Evolutionary conservation across 1,284 basidiomycete genomes (phyloP).

Genomic region (Ustilago hordei): DNA sequence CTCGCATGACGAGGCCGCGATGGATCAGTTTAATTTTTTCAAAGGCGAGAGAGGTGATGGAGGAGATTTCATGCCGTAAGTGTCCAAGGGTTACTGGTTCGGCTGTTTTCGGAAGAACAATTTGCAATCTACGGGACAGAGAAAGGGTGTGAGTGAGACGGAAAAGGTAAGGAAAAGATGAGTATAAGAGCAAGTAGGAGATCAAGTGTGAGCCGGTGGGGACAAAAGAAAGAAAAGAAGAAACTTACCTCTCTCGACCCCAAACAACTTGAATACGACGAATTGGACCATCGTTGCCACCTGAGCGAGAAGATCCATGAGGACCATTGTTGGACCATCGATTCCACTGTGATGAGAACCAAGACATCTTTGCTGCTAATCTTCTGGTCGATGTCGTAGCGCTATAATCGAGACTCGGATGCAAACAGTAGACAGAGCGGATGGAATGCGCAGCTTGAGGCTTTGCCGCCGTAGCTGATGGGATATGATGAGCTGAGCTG

Average conservation of each 20-base stretch:
- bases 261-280: conserved; percentile 61
- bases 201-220: too few species aligned
- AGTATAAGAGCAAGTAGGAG: neutral
- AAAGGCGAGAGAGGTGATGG: conserved; percentile 58
- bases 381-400: neutral
- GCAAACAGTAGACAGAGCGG: neutral
- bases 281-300: conserved; percentile 30
- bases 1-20: conserved; percentile 60
- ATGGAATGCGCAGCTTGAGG: neutral
- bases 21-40: conserved; percentile 61
- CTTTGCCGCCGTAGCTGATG: neutral
- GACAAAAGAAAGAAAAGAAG: neutral
- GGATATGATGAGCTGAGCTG: too few species aligned
- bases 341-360: conserved; percentile 68
- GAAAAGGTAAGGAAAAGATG: neutral
- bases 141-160: neutral
- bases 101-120: conserved; percentile 42
- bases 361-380: conserved; percentile 57
- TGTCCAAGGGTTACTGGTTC: conserved; percentile 53
- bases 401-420: neutral
- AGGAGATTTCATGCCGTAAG: conserved; percentile 59
- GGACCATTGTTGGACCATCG: conserved; percentile 35
- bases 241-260: conserved; percentile 59
- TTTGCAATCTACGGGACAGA: conserved; percentile 41
- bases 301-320: conserved; percentile 8